phyloP scores from a whole-genome alignment of 192 early-diverging fungal species.

The Dissophora globulifera region DNA sequence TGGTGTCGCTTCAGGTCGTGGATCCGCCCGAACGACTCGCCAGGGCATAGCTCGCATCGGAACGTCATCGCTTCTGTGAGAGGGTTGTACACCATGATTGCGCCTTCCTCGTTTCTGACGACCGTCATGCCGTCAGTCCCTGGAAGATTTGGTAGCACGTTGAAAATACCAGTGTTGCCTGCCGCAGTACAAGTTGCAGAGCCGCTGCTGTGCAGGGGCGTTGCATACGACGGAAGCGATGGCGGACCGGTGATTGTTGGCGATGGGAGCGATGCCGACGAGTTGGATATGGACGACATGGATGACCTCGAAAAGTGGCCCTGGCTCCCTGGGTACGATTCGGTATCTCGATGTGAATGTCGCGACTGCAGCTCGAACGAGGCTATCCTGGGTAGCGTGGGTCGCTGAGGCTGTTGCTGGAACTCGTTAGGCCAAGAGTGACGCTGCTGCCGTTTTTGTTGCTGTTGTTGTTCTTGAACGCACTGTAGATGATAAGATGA shows the following conservation, averaged over 20 bases:
- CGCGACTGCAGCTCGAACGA: neutral
- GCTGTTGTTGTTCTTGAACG: no score
- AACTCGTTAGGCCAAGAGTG: no score
- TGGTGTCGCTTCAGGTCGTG: constrained; percentile 50
- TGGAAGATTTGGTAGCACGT: constrained; percentile 6
- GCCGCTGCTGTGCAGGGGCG: no score
- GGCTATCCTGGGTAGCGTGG: neutral
- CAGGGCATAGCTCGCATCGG: constrained; percentile 39
- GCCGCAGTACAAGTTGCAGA: no score
- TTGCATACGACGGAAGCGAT: no score
- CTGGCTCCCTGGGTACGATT: neutral
- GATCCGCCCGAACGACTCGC: constrained; percentile 43
- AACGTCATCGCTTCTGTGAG: constrained; percentile 31
- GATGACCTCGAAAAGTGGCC: neutral
- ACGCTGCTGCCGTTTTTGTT: no score
- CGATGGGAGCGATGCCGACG: neutral
- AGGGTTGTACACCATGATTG: constrained; percentile 48
- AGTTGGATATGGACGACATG: neutral
- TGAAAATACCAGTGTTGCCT: no score
- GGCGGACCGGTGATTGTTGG: neutral
- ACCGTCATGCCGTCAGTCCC: constrained; percentile 37
- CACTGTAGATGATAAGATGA: no score
- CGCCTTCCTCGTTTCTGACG: constrained; percentile 20
- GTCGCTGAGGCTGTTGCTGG: no score
- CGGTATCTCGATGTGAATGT: neutral